A percentile compares a stretch with the other conserved stretches of the same genome.
phyloP scores from a whole-genome alignment of 1,284 basidiomycete genomes.

The Ceratobasidium sp. region DNA sequence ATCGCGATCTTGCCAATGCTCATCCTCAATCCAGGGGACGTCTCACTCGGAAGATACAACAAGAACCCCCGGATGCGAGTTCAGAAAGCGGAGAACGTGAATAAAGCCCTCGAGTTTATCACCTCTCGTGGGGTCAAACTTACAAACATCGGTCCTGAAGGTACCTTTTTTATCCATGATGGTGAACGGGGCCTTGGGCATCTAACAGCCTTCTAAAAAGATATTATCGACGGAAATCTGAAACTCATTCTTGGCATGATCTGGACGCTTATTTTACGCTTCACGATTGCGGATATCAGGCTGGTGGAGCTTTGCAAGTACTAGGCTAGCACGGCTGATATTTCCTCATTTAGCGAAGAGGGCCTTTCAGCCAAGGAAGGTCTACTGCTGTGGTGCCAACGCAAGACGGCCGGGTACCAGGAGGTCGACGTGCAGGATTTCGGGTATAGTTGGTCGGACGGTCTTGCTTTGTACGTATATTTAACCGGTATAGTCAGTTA shows the following conservation, averaged over 20 bases:
- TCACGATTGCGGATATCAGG: constrained; percentile 98
- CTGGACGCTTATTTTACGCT: constrained; percentile 96
- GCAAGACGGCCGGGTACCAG: constrained; percentile 90
- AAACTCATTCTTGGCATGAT: constrained; percentile 99
- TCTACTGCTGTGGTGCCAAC: constrained; percentile 95
- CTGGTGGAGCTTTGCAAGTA: constrained; percentile 51
- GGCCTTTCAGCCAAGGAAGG: constrained; percentile 97
- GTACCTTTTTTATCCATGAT: constrained; percentile 50
- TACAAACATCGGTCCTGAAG: constrained; percentile 97
- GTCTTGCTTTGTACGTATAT: constrained; percentile 83
- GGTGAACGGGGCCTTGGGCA: background rate
- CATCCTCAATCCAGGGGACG: constrained; percentile 67
- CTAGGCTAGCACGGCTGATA: background rate
- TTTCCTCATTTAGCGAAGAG: constrained; percentile 74
- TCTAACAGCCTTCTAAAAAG: constrained; percentile 53
- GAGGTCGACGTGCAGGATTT: constrained; percentile 96
- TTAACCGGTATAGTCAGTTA: constrained; percentile 2
- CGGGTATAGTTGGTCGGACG: constrained; percentile 90
- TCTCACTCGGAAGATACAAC: constrained; percentile 90
- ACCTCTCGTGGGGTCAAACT: constrained; percentile 92
- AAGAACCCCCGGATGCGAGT: constrained; percentile 88
- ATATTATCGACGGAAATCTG: constrained; percentile 97
- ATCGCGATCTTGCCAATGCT: background rate
- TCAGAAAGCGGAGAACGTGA: constrained; percentile 98
- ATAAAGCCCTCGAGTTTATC: constrained; percentile 95